These are phyloP conservation scores for Acanthamoeba triangularis DNA, from an alignment of 208 protist species.

Conservation along the genomic window DNA sequence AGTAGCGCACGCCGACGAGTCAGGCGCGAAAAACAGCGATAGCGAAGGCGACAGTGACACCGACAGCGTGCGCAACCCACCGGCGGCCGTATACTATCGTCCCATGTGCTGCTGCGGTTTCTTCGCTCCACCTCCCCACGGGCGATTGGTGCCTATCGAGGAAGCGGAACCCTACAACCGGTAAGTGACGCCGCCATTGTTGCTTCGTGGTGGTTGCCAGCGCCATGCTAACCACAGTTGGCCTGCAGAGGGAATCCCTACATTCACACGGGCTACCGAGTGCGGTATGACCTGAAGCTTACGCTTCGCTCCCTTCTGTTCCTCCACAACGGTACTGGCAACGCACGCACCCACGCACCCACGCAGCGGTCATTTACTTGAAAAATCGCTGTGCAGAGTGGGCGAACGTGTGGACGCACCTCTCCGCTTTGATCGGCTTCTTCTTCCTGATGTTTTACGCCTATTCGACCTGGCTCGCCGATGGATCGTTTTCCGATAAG, in stretches of 20 bases:
- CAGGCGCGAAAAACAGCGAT: too few species aligned
- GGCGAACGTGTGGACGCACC: constrained; percentile 66
- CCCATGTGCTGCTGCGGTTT: constrained; percentile 53
- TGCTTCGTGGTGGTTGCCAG: not conserved
- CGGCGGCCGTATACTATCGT: not conserved
- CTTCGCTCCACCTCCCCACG: constrained; percentile 18
- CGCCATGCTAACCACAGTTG: not conserved
- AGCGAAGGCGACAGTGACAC: not conserved
- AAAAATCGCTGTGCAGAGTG: not conserved
- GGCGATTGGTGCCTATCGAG: constrained; percentile 5
- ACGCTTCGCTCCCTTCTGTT: constrained; percentile 39
- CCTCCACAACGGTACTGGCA: constrained; percentile 59
- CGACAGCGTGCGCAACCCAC: not conserved
- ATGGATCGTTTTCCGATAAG: constrained; percentile 1
- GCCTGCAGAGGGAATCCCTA: constrained; percentile 27
- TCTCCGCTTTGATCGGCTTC: constrained; percentile 28
- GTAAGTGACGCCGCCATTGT: not conserved
- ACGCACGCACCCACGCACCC: not conserved
- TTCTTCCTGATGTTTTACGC: constrained; percentile 61
- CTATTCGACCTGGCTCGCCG: constrained; percentile 46
- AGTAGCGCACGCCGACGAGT: too few species aligned
- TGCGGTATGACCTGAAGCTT: constrained; percentile 16
- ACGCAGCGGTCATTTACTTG: not conserved
- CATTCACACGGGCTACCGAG: constrained; percentile 62
- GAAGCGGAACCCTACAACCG: constrained; percentile 58